Evolutionary conservation across 1,139 yeast species (phyloP).

Genomic region (Suhomyces taliae): DNA sequence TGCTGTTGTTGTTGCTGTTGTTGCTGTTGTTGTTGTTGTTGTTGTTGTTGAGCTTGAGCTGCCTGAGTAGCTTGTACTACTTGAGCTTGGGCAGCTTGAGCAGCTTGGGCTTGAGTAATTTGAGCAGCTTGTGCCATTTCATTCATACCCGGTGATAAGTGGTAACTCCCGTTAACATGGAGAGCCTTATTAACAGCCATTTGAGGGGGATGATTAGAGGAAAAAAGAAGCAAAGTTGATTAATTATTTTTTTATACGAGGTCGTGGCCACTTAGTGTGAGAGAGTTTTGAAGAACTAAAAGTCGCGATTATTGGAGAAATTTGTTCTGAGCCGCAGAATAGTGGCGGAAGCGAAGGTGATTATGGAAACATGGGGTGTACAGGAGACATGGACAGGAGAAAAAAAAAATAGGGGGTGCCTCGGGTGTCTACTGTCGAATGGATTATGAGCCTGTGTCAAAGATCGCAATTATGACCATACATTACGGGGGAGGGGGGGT

Average conservation of each 20-base stretch:
- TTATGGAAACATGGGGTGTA: slow-evolving; percentile 1
- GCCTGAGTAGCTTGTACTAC: slow-evolving; percentile 7
- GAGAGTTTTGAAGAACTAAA: neutral
- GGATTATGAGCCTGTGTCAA: neutral
- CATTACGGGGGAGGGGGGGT: neutral
- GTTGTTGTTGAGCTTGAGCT: slow-evolving; percentile 5
- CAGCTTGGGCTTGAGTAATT: slow-evolving; percentile 7
- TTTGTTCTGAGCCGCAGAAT: slow-evolving; percentile 4
- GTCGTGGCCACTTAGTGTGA: slow-evolving; percentile 2
- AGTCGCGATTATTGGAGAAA: slow-evolving; percentile 7
- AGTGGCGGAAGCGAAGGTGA: slow-evolving; percentile 10
- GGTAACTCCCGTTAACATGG: slow-evolving; percentile 11
- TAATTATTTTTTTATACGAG: slow-evolving; percentile 2
- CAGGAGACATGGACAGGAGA: neutral
- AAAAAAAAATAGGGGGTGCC: slow-evolving; percentile 4
- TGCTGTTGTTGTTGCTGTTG: slow-evolving; percentile 7
- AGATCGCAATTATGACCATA: slow-evolving; percentile 1
- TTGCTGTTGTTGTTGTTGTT: slow-evolving; percentile 8
- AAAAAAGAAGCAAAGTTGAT: slow-evolving; percentile 1
- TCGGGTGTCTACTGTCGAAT: neutral
- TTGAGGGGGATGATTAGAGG: neutral
- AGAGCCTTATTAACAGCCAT: slow-evolving; percentile 13
- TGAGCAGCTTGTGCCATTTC: slow-evolving; percentile 19
- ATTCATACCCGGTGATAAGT: slow-evolving; percentile 9
- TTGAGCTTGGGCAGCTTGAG: slow-evolving; percentile 7